Evolutionary conservation across 441 rosid genomes (phyloP).

Genomic region (Gossypium schwendimanii): DNA sequence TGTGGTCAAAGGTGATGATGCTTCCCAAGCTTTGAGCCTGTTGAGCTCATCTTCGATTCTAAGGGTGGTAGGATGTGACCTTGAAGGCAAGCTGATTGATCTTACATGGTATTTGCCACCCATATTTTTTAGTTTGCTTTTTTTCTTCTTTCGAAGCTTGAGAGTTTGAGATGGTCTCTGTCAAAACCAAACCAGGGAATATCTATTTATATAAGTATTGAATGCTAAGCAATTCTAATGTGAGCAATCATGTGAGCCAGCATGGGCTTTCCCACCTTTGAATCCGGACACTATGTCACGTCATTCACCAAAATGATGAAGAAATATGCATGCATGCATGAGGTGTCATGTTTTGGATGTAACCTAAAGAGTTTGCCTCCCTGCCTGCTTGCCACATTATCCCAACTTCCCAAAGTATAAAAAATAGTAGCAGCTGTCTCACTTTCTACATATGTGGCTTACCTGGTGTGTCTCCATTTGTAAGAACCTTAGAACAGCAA

Average conservation of each 20-base stretch:
- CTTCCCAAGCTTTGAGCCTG: slow-evolving; percentile 28
- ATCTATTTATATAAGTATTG: slow-evolving; percentile 15
- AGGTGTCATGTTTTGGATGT: slow-evolving; percentile 30
- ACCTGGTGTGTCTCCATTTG: slow-evolving; percentile 11
- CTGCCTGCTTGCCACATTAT: slow-evolving; percentile 27
- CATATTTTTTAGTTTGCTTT: slow-evolving; percentile 22
- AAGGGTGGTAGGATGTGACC: slow-evolving; percentile 52
- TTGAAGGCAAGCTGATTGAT: slow-evolving; percentile 62
- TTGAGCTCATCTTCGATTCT: slow-evolving; percentile 41
- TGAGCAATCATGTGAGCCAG: slow-evolving; percentile 26
- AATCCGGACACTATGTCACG: slow-evolving; percentile 22
- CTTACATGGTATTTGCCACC: slow-evolving; percentile 38
- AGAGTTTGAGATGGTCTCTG: slow-evolving; percentile 19
- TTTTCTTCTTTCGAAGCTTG: background rate
- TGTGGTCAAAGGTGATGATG: slow-evolving; percentile 21
- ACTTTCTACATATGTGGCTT: background rate
- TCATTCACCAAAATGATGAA: slow-evolving; percentile 11
- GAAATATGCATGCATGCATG: slow-evolving; percentile 8
- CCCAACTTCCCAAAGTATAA: slow-evolving; percentile 13
- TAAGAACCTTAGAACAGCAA: slow-evolving; percentile 7
- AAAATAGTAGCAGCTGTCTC: background rate
- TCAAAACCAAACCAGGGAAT: background rate
- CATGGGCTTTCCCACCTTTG: slow-evolving; percentile 18
- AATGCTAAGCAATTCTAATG: background rate
- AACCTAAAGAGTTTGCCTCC: slow-evolving; percentile 29